Conservation (phyloP, 2,329 filamentous ascomycete genomes). For the Pseudonectria buxi region DNA sequence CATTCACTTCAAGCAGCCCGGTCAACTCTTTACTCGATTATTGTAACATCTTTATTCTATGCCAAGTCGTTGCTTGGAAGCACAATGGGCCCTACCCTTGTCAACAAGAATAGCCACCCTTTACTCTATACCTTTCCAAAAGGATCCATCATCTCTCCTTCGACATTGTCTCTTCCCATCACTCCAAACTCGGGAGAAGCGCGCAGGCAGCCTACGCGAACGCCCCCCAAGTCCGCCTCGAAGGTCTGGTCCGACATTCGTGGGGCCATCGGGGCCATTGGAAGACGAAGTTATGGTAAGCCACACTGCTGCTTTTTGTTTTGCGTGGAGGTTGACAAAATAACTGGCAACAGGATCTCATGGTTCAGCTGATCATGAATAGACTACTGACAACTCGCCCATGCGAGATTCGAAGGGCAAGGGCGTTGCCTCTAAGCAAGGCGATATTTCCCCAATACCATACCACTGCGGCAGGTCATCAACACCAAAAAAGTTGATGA, state of each 20-base stretch:
- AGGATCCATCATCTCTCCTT: slow-evolving; percentile 8
- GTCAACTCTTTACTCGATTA: slow-evolving; percentile 3
- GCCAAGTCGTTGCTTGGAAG: slow-evolving; percentile 6
- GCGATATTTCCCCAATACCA: slow-evolving; percentile 1
- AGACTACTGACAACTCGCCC: slow-evolving; percentile 1
- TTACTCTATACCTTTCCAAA: slow-evolving; percentile 13
- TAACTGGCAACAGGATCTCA: slow-evolving; percentile 18
- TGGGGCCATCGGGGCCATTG: slow-evolving; percentile 27
- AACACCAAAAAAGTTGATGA: slow-evolving; percentile 19
- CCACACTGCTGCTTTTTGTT: background rate
- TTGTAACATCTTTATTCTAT: slow-evolving; percentile 6
- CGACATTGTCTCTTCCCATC: slow-evolving; percentile 3
- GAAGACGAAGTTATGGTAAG: slow-evolving; percentile 19
- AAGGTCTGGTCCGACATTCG: slow-evolving; percentile 31
- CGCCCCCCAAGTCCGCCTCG: slow-evolving; percentile 21
- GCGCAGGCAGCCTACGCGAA: slow-evolving; percentile 10
- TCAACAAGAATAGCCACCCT: slow-evolving; percentile 21
- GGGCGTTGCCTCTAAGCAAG: background rate
- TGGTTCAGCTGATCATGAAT: slow-evolving; percentile 11
- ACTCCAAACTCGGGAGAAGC: slow-evolving; percentile 5
- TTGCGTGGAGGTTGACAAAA: background rate
- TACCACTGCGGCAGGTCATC: slow-evolving; percentile 11
- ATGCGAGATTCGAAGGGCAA: slow-evolving; percentile 8
- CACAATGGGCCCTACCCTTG: slow-evolving; percentile 23
- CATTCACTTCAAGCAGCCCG: slow-evolving; percentile 4